Evolutionary conservation across 805 yeast species (phyloP), one percentile per base, ranked within the genome.

Genomic region (Starmerella apicola): DNA sequence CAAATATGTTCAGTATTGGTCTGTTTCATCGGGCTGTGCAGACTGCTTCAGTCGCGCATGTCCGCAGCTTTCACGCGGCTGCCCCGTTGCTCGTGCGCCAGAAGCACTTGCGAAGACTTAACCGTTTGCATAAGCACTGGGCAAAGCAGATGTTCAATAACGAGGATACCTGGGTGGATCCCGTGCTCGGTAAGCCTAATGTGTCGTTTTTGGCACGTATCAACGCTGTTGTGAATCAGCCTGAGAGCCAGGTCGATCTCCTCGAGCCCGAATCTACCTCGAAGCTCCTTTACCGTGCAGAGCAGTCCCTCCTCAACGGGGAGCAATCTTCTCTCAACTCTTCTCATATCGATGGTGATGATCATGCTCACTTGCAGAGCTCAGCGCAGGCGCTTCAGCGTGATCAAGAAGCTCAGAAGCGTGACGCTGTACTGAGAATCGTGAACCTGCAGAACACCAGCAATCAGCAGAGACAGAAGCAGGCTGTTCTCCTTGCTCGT

Each of bases 281-380:
- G 45, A 80, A 74, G 55, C 65, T 85, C 39, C 53, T 84, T 36
- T 78, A 70, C 49, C 91, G 94, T 29, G 91, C 86, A 9, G 81
- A 79, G 55, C 72, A 74, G 50, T 73, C 81, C 6, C 21, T 34
- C 16, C 35, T 16, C 23, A 8, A 18, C 5, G 15, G 9, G 15
- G 7, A 8, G 15, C 17, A 12, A 27, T n/a, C 30, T 15, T 21
- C 34, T 18, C 9, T 10, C 25, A 17, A 7, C 6, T 16, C 6
- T 5, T 12, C 17, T 18, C 9, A 10, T 12, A 26, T 17, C 10
- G 25, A 32, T 16, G 25, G n/a, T 6, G 33, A 30, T 8, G 34
- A 32, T 13, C 9, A 5, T 13, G n/a, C 25, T 18, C 9, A 19
- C 10, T 9, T 32, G n/a, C 34, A 32, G 17, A 20, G 13, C 17